Conservation (phyloP, 2,329 filamentous ascomycete species). For the Phialophora macrospora region DNA sequence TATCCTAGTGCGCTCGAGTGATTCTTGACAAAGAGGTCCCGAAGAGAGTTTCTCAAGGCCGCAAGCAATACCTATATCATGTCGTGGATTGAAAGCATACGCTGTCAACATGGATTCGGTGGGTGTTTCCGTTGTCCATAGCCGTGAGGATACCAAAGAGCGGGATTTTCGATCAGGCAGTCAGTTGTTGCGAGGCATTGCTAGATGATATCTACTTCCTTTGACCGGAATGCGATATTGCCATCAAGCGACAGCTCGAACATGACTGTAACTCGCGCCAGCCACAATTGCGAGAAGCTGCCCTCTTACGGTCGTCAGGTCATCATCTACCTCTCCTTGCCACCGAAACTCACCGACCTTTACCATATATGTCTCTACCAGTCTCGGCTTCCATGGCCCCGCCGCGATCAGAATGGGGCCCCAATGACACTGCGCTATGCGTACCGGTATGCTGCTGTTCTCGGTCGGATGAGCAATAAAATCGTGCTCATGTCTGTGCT, state of each 20-base stretch:
- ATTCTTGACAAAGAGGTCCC: too few species aligned
- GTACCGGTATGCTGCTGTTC: conserved; percentile 47
- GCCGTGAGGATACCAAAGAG: conserved; percentile 64
- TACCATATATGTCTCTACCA: conserved; percentile 65
- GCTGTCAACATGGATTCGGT: too few species aligned
- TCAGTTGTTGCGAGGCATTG: conserved; percentile 41
- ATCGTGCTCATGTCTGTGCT: conserved; percentile 49
- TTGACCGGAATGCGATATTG: conserved; percentile 47
- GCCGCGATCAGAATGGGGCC: conserved; percentile 66
- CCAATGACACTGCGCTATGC: conserved; percentile 64
- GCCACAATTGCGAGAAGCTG: conserved; percentile 47
- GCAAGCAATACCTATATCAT: too few species aligned
- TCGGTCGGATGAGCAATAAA: conserved; percentile 55
- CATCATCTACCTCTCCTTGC: conserved; percentile 45
- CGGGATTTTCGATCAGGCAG: conserved; percentile 52
- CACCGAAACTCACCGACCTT: conserved; percentile 65
- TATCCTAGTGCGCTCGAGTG: too few species aligned
- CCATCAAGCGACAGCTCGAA: conserved; percentile 45
- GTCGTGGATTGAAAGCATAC: too few species aligned
- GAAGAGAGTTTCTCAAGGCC: too few species aligned
- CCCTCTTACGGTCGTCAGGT: conserved; percentile 48
- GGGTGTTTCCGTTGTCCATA: conserved; percentile 58
- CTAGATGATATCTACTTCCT: conserved; percentile 48
- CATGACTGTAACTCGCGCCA: conserved; percentile 30
- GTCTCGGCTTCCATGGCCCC: conserved; percentile 69